Evolutionary conservation across 2,329 filamentous ascomycete genomes (phyloP).

Genomic region (Coniochaeta sp.): DNA sequence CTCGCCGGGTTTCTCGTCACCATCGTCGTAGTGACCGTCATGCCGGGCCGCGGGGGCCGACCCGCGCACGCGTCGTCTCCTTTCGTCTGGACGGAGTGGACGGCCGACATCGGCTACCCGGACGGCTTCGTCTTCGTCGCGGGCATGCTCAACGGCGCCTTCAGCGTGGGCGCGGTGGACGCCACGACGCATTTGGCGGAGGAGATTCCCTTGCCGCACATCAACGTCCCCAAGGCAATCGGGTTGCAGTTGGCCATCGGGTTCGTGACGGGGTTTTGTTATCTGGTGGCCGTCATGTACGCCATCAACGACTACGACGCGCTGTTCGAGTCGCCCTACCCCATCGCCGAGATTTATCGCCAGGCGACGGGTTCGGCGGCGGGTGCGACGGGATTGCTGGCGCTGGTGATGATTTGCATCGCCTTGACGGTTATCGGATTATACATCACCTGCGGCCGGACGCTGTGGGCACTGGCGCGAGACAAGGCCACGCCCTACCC

Average conservation of each 20-base stretch:
- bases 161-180: constrained; percentile 60
- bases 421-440: constrained; percentile 26
- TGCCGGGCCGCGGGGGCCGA: constrained; percentile 29
- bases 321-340: constrained; percentile 43
- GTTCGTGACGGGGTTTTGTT: constrained; percentile 45
- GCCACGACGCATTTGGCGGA: constrained; percentile 59
- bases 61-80: constrained; percentile 23
- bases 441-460: constrained; percentile 31
- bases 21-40: constrained; percentile 46
- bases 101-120: constrained; percentile 29
- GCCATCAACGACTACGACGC: constrained; percentile 49
- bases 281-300: constrained; percentile 50
- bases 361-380: constrained; percentile 46
- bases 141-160: constrained; percentile 57
- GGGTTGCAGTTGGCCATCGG: constrained; percentile 41
- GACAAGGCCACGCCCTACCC: constrained; percentile 18
- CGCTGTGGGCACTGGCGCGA: constrained; percentile 32
- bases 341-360: constrained; percentile 59
- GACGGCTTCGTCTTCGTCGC: constrained; percentile 33
- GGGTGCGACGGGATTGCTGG: constrained; percentile 43
- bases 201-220: constrained; percentile 47
- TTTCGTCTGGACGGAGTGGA: constrained; percentile 34
- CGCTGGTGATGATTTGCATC: constrained; percentile 31
- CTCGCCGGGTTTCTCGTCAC: constrained; percentile 47
- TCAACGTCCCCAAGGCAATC: constrained; percentile 48